phyloP scores from a whole-genome alignment of 352 stramenopile species.

The Elongisporangium undulatum region DNA sequence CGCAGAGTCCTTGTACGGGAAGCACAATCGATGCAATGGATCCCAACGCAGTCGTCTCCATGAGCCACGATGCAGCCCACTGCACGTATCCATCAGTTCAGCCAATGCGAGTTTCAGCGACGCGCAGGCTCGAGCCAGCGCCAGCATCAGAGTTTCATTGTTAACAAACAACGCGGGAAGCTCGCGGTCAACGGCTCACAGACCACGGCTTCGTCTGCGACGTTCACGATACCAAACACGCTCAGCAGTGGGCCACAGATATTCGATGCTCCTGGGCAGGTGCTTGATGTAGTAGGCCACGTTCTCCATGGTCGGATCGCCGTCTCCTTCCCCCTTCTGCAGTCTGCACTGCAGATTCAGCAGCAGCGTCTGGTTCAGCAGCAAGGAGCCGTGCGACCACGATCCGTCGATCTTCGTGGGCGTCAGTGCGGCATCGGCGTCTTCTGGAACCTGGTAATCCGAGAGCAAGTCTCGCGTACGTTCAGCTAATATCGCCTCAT shows the following conservation, averaged over 20 bases:
- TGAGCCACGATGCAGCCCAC: no score
- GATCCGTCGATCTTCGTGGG: conserved; percentile 8
- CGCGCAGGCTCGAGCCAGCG: conserved; percentile 11
- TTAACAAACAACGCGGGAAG: conserved; percentile 18
- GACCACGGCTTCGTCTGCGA: conserved; percentile 12
- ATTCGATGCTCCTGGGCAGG: conserved; percentile 12
- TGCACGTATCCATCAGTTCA: conserved; percentile 13
- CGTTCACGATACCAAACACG: conserved; percentile 19
- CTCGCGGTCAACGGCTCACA: conserved; percentile 19
- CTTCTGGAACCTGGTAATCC: conserved; percentile 10
- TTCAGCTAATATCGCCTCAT: conserved; percentile 9
- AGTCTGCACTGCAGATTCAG: conserved; percentile 19
- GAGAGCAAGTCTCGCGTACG: conserved; percentile 12
- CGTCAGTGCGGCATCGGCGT: conserved; percentile 6
- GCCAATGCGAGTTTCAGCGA: conserved; percentile 14
- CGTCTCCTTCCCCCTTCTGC: conserved; percentile 13
- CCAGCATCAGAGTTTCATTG: conserved; percentile 16
- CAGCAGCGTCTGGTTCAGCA: conserved; percentile 7
- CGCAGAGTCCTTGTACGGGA: conserved; percentile 19
- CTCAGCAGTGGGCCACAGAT: conserved; percentile 19
- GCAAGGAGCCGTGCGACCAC: conserved; percentile 12
- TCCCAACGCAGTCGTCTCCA: conserved; percentile 3
- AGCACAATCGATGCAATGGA: conserved; percentile 11
- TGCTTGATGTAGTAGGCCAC: conserved; percentile 19
- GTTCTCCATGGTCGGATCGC: conserved; percentile 18